A percentile compares a stretch with the other conserved stretches of the same genome.
These are phyloP conservation scores for Russula griseocarnosa DNA, from an alignment of 768 basidiomycete genomes.

Conservation along the genomic window DNA sequence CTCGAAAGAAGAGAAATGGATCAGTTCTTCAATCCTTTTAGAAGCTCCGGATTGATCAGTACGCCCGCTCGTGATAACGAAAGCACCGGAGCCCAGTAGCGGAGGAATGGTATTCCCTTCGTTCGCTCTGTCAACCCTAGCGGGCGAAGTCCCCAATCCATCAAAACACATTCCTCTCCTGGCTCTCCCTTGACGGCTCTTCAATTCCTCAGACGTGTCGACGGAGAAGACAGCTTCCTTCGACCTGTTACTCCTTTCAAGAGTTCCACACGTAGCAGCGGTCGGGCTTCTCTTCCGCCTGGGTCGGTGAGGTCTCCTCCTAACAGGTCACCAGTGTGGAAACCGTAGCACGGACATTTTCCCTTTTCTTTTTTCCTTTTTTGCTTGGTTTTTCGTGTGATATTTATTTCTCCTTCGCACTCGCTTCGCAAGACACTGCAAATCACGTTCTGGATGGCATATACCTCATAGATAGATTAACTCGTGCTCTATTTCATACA, in stretches of 20 bases:
- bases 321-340: constrained; percentile 25
- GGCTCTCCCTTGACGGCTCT: constrained; percentile 78
- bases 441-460: constrained; percentile 5
- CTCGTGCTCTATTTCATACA: constrained; percentile 18
- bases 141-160: constrained; percentile 43
- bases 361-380: too few species aligned
- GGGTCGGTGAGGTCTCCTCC: constrained; percentile 18
- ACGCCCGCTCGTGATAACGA: constrained; percentile 44
- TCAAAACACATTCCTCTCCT: constrained; percentile 53
- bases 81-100: constrained; percentile 64
- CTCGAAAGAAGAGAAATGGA: constrained; percentile 72
- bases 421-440: constrained; percentile 11
- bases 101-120: constrained; percentile 48
- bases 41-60: constrained; percentile 47
- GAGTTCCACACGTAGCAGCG: constrained; percentile 7
- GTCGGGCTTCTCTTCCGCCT: constrained; percentile 12
- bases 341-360: constrained; percentile 16
- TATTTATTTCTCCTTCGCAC: constrained; percentile 8
- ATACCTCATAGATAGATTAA: constrained; percentile 20
- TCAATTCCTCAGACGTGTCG: constrained; percentile 82
- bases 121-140: constrained; percentile 55
- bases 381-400: not conserved
- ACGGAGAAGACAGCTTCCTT: constrained; percentile 48
- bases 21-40: constrained; percentile 71
- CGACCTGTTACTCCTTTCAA: constrained; percentile 68